phyloP scores from a whole-genome alignment of 148 eudicot species.

The Vaccinium corymbosum region DNA sequence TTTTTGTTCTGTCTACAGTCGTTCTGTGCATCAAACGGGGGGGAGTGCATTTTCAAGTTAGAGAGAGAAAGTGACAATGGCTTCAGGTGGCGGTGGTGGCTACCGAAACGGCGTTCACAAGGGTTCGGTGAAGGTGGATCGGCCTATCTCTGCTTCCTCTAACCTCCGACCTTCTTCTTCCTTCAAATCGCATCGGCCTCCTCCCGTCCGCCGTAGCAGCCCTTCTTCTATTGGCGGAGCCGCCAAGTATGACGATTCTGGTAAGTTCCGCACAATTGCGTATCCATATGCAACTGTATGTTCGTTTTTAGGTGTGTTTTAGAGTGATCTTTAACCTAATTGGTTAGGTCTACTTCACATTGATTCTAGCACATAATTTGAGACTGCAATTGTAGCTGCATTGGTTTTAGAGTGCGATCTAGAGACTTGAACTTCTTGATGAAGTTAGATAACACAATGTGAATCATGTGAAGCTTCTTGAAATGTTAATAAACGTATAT shows the following conservation, averaged over 20 bases:
- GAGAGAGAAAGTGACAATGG: constrained; percentile 14
- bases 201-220: constrained; percentile 57
- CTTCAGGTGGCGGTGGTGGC: constrained; percentile 23
- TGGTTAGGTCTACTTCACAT: neutral
- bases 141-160: constrained; percentile 27
- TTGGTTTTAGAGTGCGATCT: constrained; percentile 9
- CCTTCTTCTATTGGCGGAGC: constrained; percentile 38
- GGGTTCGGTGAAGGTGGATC: constrained; percentile 26
- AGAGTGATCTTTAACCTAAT: neutral
- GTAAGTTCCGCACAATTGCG: constrained; percentile 14
- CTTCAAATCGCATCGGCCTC: constrained; percentile 56
- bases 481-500: neutral
- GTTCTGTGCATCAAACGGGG: neutral
- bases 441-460: neutral
- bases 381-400: neutral
- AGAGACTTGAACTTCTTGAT: neutral
- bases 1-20: neutral
- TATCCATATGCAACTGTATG: neutral
- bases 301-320: neutral
- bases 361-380: neutral
- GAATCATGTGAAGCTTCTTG: neutral
- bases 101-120: constrained; percentile 36
- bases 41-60: constrained; percentile 12
- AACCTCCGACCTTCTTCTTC: constrained; percentile 49
- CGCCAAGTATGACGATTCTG: constrained; percentile 21